Percentiles rank a stretch among this genome's conserved stretches.
Conservation (phyloP, 1,284 basidiomycete genomes). For the Singerocomus inundabilis region DNA sequence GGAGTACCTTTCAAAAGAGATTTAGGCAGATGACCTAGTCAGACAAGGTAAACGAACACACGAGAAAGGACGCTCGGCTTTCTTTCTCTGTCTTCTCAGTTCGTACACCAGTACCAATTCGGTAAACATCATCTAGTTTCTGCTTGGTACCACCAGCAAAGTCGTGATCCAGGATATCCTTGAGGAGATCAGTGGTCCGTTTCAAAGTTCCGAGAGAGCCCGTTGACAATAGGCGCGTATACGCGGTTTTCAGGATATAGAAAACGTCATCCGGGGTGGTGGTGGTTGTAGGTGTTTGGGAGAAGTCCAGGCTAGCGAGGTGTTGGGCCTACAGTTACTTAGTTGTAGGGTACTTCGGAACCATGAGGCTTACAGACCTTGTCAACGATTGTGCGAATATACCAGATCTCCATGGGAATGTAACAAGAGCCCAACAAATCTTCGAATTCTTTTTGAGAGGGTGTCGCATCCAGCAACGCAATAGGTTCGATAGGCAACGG, state of each 20-base stretch:
- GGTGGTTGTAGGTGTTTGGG: slow-evolving; percentile 60
- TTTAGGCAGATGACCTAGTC: neutral
- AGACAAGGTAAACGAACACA: slow-evolving; percentile 41
- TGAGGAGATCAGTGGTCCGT: slow-evolving; percentile 59
- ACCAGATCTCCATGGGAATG: slow-evolving; percentile 90
- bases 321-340: slow-evolving; percentile 58
- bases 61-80: slow-evolving; percentile 75
- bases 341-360: slow-evolving; percentile 4
- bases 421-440: slow-evolving; percentile 76
- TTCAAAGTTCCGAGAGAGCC: slow-evolving; percentile 64
- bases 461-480: slow-evolving; percentile 44
- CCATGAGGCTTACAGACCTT: slow-evolving; percentile 51
- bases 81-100: slow-evolving; percentile 79
- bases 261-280: slow-evolving; percentile 91
- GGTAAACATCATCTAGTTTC: slow-evolving; percentile 87
- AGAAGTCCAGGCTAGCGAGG: slow-evolving; percentile 63
- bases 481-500: slow-evolving; percentile 10
- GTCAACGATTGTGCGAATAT: slow-evolving; percentile 82
- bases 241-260: slow-evolving; percentile 85
- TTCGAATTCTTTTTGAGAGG: slow-evolving; percentile 63
- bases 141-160: slow-evolving; percentile 76
- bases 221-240: slow-evolving; percentile 72
- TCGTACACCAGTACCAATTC: slow-evolving; percentile 47
- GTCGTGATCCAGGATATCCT: slow-evolving; percentile 76
- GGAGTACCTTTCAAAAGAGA: slow-evolving; percentile 57